A percentile compares a stretch with the other conserved stretches of the same genome.
Conservation (phyloP, 2,329 filamentous ascomycete species). For the Colletotrichum abscissum region DNA sequence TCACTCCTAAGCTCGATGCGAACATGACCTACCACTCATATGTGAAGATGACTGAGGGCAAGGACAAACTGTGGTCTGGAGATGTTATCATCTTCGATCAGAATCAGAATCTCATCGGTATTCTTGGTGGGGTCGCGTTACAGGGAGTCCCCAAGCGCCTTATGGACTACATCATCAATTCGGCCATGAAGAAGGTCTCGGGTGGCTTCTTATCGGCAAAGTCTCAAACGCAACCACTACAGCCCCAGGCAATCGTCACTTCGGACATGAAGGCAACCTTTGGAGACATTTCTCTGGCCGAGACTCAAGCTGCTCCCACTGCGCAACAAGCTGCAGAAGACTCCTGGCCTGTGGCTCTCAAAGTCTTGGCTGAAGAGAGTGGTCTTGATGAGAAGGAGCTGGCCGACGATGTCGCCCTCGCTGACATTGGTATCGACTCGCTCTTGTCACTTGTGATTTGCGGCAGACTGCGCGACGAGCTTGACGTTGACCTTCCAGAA, state of each 20-base stretch:
- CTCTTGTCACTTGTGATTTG: conserved; percentile 68
- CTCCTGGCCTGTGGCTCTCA: conserved; percentile 58
- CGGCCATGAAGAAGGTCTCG: conserved; percentile 51
- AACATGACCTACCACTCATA: conserved; percentile 65
- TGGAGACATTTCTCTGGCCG: neutral
- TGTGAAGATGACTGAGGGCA: conserved; percentile 66
- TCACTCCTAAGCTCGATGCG: conserved; percentile 56
- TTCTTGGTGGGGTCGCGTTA: conserved; percentile 70
- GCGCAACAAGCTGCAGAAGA: conserved; percentile 57
- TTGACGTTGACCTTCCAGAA: conserved; percentile 64
- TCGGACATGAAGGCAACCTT: neutral
- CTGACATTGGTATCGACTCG: conserved; percentile 70
- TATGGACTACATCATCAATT: conserved; percentile 70
- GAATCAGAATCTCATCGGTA: conserved; percentile 58
- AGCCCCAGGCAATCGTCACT: neutral
- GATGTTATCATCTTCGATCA: conserved; percentile 68
- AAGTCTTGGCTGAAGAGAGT: conserved; percentile 66
- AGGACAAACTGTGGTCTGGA: conserved; percentile 60
- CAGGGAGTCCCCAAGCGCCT: conserved; percentile 73
- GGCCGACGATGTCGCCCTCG: conserved; percentile 64
- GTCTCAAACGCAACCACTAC: conserved; percentile 45
- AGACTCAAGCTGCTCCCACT: neutral
- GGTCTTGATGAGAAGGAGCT: conserved; percentile 65
- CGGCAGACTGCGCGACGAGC: conserved; percentile 66
- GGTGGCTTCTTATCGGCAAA: conserved; percentile 56